These are phyloP conservation scores for Linum tenue DNA, from an alignment of 345 rosid species.

Conservation along the genomic window DNA sequence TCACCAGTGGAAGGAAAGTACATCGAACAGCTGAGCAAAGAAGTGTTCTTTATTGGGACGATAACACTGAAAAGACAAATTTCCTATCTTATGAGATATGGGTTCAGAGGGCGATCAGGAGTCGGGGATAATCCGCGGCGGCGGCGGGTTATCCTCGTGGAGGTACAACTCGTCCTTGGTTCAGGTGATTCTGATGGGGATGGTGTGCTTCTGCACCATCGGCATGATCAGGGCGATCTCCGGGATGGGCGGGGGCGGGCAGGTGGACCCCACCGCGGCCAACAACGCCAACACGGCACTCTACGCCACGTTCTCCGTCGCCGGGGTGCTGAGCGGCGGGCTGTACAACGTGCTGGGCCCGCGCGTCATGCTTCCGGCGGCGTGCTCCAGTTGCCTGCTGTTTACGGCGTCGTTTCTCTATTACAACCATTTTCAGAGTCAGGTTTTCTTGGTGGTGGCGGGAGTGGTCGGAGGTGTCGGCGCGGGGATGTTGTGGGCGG, in stretches of 20 bases:
- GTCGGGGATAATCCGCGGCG: neutral
- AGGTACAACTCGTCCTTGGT: constrained; percentile 68
- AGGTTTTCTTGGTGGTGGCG: constrained; percentile 38
- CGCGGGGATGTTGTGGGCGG: constrained; percentile 91
- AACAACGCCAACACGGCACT: constrained; percentile 83
- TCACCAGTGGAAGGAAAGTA: too few species aligned
- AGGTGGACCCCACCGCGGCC: constrained; percentile 63
- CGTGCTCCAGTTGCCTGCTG: constrained; percentile 64
- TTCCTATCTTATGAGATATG: neutral
- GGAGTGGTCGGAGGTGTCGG: constrained; percentile 70
- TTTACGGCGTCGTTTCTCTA: constrained; percentile 55
- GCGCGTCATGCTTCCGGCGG: constrained; percentile 45
- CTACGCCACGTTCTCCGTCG: constrained; percentile 52
- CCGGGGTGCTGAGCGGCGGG: constrained; percentile 57
- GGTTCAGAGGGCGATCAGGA: neutral
- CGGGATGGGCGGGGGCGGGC: constrained; percentile 97
- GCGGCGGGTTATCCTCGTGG: neutral
- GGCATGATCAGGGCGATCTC: constrained; percentile 94
- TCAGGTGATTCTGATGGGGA: constrained; percentile 61
- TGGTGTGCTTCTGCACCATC: constrained; percentile 91
- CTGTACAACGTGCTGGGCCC: constrained; percentile 63
- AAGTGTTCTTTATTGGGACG: too few species aligned
- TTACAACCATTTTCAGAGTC: constrained; percentile 43
- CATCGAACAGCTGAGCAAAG: too few species aligned
- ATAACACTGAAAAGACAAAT: too few species aligned